Evolutionary conservation across 768 basidiomycete species (phyloP).

Genomic region (Pisolithus microcarpus): DNA sequence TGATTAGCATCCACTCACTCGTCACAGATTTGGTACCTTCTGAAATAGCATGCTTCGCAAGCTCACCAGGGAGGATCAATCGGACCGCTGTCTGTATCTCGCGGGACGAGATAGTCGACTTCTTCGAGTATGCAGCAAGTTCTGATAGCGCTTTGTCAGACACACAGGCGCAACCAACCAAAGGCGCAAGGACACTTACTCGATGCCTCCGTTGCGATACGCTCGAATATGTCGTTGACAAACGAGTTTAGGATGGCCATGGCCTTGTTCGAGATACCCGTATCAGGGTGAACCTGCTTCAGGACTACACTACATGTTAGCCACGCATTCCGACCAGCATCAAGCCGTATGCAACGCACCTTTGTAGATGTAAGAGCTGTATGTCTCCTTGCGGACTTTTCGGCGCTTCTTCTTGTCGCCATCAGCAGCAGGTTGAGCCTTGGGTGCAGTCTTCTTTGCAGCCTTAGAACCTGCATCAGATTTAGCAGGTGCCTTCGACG

Average conservation of each 20-base stretch:
- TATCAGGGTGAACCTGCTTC: constrained; percentile 90
- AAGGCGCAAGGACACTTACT: constrained; percentile 34
- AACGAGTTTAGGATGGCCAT: constrained; percentile 82
- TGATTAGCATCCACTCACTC: constrained; percentile 35
- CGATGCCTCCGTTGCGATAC: constrained; percentile 68
- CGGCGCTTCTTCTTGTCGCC: constrained; percentile 76
- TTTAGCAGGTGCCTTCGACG: constrained; percentile 52
- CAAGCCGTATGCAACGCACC: constrained; percentile 31
- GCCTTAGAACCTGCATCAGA: constrained; percentile 39
- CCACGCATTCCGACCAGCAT: background rate
- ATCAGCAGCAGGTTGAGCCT: constrained; percentile 42
- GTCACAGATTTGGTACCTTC: constrained; percentile 75
- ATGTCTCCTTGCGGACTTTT: constrained; percentile 77
- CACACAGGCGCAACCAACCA: background rate
- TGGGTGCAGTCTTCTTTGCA: constrained; percentile 56
- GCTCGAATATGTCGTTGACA: constrained; percentile 80
- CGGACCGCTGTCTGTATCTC: constrained; percentile 85
- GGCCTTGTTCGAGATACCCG: constrained; percentile 88
- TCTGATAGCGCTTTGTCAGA: constrained; percentile 32
- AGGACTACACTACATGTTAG: constrained; percentile 42
- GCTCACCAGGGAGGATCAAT: constrained; percentile 77
- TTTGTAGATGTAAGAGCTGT: constrained; percentile 83
- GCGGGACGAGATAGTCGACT: constrained; percentile 86
- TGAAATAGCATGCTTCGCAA: constrained; percentile 84
- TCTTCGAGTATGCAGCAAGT: constrained; percentile 82